These are phyloP conservation scores for Penicillium chermesinum DNA, from an alignment of 495 filamentous ascomycete genomes.

Conservation along the genomic window DNA sequence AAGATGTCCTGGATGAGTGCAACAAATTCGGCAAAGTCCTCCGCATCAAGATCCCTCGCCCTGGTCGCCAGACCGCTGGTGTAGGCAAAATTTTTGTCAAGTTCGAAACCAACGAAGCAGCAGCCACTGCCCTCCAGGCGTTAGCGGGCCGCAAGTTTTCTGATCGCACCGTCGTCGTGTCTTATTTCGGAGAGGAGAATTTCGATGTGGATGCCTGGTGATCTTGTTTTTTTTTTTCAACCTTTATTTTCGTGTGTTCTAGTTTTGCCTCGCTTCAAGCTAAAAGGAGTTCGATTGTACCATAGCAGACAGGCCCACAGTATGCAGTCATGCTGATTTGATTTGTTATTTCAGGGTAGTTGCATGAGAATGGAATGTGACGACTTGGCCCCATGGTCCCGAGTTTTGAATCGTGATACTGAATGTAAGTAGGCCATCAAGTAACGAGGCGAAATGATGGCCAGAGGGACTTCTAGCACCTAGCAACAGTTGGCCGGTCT, in stretches of 20 bases:
- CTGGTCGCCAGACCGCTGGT: slow-evolving; percentile 76
- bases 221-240: slow-evolving; percentile 2
- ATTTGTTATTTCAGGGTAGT: slow-evolving; percentile 26
- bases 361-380: slow-evolving; percentile 7
- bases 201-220: slow-evolving; percentile 28
- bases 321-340: slow-evolving; percentile 15
- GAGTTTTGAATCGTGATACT: too few species aligned
- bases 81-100: slow-evolving; percentile 98
- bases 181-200: slow-evolving; percentile 74
- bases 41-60: slow-evolving; percentile 86
- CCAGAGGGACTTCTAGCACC: too few species aligned
- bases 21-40: slow-evolving; percentile 79
- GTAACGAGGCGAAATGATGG: too few species aligned
- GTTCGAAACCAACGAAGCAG: slow-evolving; percentile 70
- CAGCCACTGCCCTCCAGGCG: slow-evolving; percentile 76
- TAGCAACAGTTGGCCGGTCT: too few species aligned
- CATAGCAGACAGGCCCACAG: slow-evolving; percentile 24
- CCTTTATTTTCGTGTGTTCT: slow-evolving; percentile 4
- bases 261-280: slow-evolving; percentile 9
- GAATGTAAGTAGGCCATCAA: too few species aligned
- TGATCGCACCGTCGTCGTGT: slow-evolving; percentile 91
- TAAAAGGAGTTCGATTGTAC: slow-evolving; percentile 17
- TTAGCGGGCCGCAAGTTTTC: slow-evolving; percentile 93
- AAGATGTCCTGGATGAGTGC: slow-evolving; percentile 90
- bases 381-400: not conserved